These are phyloP conservation scores for Chamaenerion angustifolium DNA, from an alignment of 345 rosid species.

Conservation along the genomic window DNA sequence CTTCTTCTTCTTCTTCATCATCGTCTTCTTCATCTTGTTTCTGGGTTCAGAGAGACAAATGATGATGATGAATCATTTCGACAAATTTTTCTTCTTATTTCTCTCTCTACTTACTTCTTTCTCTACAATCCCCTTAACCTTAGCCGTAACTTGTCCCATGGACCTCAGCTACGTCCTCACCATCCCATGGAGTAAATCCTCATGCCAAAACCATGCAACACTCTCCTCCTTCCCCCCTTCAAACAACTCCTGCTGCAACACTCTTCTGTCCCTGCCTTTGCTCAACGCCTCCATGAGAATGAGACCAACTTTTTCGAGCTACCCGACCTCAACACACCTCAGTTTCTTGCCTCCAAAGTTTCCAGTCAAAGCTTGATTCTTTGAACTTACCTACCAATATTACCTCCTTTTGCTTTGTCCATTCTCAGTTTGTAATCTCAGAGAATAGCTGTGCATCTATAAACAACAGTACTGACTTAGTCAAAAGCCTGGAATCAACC, in stretches of 20 bases:
- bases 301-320: conserved; percentile 46
- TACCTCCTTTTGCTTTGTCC: conserved; percentile 42
- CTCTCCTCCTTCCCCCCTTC: not conserved
- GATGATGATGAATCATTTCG: no score
- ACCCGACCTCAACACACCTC: conserved; percentile 36
- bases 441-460: conserved; percentile 44
- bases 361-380: conserved; percentile 35
- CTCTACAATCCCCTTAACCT: not conserved
- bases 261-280: conserved; percentile 41
- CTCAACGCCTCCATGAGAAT: conserved; percentile 44
- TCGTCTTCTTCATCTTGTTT: no score
- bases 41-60: no score
- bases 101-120: not conserved
- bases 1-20: no score
- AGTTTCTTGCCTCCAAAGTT: conserved; percentile 44
- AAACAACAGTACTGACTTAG: conserved; percentile 42
- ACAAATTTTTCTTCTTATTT: not conserved
- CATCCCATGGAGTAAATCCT: conserved; percentile 58
- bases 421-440: conserved; percentile 30
- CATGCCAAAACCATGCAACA: conserved; percentile 17
- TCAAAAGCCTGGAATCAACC: conserved; percentile 25
- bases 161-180: conserved; percentile 42
- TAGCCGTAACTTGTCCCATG: conserved; percentile 34
- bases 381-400: conserved; percentile 34
- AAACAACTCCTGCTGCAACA: conserved; percentile 29